Base-by-base conservation (phyloP, 768 basidiomycete species). In the Russula vinacea region DNA sequence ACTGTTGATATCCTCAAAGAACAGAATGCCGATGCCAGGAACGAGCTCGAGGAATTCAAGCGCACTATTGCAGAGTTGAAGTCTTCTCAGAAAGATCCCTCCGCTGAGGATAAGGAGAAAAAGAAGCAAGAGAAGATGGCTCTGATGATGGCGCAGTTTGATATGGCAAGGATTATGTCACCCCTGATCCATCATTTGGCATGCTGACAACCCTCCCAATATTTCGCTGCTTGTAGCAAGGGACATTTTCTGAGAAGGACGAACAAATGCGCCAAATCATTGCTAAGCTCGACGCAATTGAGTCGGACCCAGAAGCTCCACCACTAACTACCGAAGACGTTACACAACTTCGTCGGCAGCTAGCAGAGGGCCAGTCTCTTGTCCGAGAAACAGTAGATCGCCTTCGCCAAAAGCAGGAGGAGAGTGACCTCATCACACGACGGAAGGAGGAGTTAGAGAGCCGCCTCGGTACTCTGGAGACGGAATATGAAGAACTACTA, bases 61-160 rank as follows among this genome's bases (percentile, higher is more conserved):
- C 89, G 85, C 76, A 83, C 85, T 67, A 82, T 94, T 62, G 76
- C 82, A 19, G 92, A 94, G 53, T 76, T 93, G 68, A 94, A 92
- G 78, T 78, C 80, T 40, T 81, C 86, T 14, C 91, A 94, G 76
- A 90, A 88, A 76, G 90, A 92, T 65, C 84, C 89, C 17, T 88
- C 89, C 44, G 87, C 87, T 37, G 97, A 98, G 74, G 97, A 98
- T 74, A 98, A 95, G 78, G 97, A 99, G 81, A 97, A 93, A 81
- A 86, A 91, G 75, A 98, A 98, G 76, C 94, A 96, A 72, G 96
- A 98, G 80, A 98, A 98, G 83, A 92, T 99, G 91, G 94, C 93
- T 10, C 80, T 94, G 69, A 97, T 99, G 93, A 98, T 99, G 96
- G 93, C 96, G 63, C 95, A 96, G 75, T 96, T 99, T 70, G 95